Conservation (phyloP, 768 basidiomycete genomes). For the Lactarius pseudohatsudake region DNA sequence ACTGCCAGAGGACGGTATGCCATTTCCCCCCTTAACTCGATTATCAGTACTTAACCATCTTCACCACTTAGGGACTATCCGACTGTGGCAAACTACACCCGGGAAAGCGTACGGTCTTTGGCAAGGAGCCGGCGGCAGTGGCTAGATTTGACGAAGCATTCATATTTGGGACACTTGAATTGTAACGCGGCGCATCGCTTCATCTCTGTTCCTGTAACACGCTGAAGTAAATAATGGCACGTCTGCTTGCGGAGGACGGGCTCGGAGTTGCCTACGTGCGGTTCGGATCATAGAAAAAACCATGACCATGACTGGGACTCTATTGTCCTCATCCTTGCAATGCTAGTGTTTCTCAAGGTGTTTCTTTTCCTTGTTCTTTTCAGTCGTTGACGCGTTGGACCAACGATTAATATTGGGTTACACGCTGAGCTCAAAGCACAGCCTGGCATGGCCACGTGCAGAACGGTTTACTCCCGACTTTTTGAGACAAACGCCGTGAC, state of each 20-base stretch:
- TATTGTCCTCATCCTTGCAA: neutral
- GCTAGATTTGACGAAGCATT: constrained; percentile 29
- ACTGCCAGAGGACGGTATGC: constrained; percentile 69
- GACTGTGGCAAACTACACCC: constrained; percentile 96
- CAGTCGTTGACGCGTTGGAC: neutral
- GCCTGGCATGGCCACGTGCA: neutral
- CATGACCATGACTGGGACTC: neutral
- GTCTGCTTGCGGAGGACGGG: neutral
- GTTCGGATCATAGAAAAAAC: neutral
- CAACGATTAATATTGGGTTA: neutral
- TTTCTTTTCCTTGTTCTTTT: neutral
- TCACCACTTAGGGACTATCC: constrained; percentile 70
- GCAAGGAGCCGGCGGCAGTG: constrained; percentile 59
- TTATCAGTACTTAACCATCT: constrained; percentile 22
- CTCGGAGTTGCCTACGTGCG: neutral
- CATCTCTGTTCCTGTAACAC: constrained; percentile 18
- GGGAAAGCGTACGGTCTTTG: constrained; percentile 91
- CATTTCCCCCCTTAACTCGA: neutral
- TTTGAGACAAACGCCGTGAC: neutral
- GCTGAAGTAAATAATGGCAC: constrained; percentile 1
- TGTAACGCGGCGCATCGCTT: constrained; percentile 13
- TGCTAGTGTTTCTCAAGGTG: no score
- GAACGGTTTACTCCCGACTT: neutral
- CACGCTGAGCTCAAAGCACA: neutral
- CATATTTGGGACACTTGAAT: constrained; percentile 17